Evolutionary conservation across 129 eudicot genomes (phyloP).

Genomic region (Saussurea involucrata): DNA sequence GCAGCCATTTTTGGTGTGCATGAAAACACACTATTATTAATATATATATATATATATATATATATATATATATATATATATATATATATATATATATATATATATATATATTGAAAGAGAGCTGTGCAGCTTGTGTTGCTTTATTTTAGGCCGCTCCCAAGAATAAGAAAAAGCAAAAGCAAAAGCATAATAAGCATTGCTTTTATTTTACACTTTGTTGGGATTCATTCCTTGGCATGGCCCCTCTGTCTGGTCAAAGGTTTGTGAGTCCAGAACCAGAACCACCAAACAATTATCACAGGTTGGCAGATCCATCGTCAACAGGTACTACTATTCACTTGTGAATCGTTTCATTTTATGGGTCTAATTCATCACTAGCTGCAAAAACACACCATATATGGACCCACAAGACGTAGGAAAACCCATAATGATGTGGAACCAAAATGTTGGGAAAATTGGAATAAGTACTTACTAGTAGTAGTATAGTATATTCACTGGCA

Average conservation of each 20-base stretch:
- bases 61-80: no score
- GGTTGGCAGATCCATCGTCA: conserved; percentile 14
- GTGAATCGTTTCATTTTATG: not conserved
- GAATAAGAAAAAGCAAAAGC: conserved; percentile 43
- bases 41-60: no score
- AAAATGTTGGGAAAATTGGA: conserved; percentile 16
- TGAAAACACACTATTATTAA: not conserved
- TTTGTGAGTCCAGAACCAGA: conserved; percentile 17
- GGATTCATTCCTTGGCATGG: conserved; percentile 39
- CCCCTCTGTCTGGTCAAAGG: conserved; percentile 32
- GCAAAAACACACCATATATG: not conserved
- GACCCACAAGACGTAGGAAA: not conserved
- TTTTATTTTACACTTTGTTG: conserved; percentile 44
- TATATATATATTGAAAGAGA: not conserved
- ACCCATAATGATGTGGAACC: conserved; percentile 15
- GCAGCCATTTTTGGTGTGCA: conserved; percentile 7
- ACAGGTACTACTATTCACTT: not conserved
- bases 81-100: not conserved
- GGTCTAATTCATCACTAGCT: not conserved
- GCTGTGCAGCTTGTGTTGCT: not conserved
- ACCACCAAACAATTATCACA: conserved; percentile 9
- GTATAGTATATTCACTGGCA: conserved; percentile 18
- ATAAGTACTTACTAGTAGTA: no score
- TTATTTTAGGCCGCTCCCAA: conserved; percentile 41
- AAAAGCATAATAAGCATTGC: not conserved